Evolutionary conservation across 2,329 filamentous ascomycete genomes (phyloP).

Genomic region (Exophiala alcalophila): DNA sequence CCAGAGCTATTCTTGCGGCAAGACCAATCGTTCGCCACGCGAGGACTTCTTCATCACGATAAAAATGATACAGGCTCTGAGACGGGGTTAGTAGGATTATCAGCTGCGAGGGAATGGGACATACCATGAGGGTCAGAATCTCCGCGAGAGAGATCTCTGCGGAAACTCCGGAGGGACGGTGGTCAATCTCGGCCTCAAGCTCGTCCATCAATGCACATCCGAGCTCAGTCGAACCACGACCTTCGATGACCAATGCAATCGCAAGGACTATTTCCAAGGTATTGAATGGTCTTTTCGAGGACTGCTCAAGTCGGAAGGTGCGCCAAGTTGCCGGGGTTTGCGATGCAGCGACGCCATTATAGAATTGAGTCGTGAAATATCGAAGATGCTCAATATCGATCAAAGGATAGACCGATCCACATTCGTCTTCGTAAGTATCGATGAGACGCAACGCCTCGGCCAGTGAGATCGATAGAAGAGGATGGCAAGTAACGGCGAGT

Average conservation of each 20-base stretch:
- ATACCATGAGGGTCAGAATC: conserved; percentile 15
- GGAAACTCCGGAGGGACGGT: conserved; percentile 12
- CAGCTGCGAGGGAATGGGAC: neutral
- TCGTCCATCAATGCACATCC: conserved; percentile 14
- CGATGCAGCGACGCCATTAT: conserved; percentile 3
- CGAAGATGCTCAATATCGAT: conserved; percentile 11
- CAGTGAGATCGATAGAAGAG: conserved; percentile 9
- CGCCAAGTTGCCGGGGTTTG: conserved; percentile 8
- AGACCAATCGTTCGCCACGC: conserved; percentile 50
- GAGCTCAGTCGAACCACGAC: conserved; percentile 8
- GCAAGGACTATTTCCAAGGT: conserved; percentile 14
- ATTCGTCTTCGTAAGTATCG: conserved; percentile 16
- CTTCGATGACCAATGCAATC: conserved; percentile 10
- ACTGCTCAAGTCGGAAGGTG: conserved; percentile 9
- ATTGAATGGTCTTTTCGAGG: conserved; percentile 8
- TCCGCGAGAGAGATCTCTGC: conserved; percentile 5
- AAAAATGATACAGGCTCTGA: conserved; percentile 28
- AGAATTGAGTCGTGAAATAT: conserved; percentile 5
- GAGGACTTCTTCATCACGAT: conserved; percentile 51
- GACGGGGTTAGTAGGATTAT: neutral
- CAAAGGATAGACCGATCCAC: conserved; percentile 13
- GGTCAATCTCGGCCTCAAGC: conserved; percentile 14
- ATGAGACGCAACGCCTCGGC: conserved; percentile 10
- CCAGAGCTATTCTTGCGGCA: conserved; percentile 47
- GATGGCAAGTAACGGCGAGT: conserved; percentile 12